phyloP scores from a whole-genome alignment of 441 rosid species.

The Brassica balearica region DNA sequence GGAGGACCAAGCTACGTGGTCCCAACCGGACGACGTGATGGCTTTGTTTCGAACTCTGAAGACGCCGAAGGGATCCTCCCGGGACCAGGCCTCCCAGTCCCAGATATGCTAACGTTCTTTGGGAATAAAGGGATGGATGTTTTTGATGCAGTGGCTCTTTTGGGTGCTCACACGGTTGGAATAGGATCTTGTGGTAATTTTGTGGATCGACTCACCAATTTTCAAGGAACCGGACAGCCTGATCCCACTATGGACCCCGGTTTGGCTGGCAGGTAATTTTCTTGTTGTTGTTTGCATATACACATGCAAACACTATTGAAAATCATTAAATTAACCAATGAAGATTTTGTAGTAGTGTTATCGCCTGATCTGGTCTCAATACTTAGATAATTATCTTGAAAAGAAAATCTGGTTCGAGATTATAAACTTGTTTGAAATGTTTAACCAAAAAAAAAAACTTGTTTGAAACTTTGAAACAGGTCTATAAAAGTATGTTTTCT shows the following conservation, averaged over 20 bases:
- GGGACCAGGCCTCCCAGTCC: conserved; percentile 46
- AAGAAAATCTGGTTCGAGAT: background rate
- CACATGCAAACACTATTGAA: background rate
- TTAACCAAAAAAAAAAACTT: background rate
- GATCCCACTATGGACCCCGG: conserved; percentile 62
- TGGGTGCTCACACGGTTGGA: conserved; percentile 79
- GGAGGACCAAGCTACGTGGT: conserved; percentile 59
- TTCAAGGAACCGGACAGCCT: conserved; percentile 53
- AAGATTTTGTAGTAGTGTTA: background rate
- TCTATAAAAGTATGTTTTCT: background rate
- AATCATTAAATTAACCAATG: background rate
- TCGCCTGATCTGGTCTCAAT: background rate
- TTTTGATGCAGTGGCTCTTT: conserved; percentile 60
- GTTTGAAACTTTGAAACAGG: background rate
- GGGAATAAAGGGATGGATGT: conserved; percentile 47
- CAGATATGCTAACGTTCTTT: conserved; percentile 48
- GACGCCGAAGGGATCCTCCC: conserved; percentile 58
- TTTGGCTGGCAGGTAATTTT: conserved; percentile 48
- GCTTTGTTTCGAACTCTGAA: conserved; percentile 45
- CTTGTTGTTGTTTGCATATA: background rate
- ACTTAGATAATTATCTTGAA: conserved; percentile 7
- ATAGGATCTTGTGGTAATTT: conserved; percentile 61
- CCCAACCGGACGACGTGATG: conserved; percentile 72
- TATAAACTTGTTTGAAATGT: background rate
- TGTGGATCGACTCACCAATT: conserved; percentile 46